Percentiles rank a stretch among this genome's conserved stretches.
phyloP scores from a whole-genome alignment of 768 basidiomycete species.

The Mycena olivaceomarginata region DNA sequence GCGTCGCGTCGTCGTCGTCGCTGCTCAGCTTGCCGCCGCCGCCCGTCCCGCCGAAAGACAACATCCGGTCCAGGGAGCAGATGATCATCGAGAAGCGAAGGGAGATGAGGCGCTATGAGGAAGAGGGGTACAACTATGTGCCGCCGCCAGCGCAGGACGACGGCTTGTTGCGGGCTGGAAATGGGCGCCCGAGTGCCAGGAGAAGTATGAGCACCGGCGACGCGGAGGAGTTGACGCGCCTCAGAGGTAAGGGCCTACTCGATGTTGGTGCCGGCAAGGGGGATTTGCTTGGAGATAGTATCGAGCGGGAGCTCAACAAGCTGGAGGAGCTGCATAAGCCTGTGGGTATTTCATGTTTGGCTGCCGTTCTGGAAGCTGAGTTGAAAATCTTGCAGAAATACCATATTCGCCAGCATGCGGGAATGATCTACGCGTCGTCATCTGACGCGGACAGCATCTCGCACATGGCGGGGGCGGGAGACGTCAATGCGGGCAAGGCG shows the following conservation, averaged over 20 bases:
- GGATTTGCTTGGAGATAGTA: conserved; percentile 79
- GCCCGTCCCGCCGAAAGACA: conserved; percentile 79
- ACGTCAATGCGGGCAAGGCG: conserved; percentile 87
- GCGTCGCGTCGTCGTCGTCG: conserved; percentile 61
- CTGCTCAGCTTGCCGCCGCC: conserved; percentile 62
- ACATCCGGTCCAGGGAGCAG: conserved; percentile 79
- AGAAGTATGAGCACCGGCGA: conserved; percentile 90
- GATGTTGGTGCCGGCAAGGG: conserved; percentile 64
- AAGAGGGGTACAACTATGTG: conserved; percentile 61
- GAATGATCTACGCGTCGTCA: conserved; percentile 88
- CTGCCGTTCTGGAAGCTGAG: conserved; percentile 21
- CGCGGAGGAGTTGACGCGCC: conserved; percentile 67
- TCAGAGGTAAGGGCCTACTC: conserved; percentile 60
- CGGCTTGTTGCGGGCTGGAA: conserved; percentile 58
- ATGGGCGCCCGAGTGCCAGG: conserved; percentile 73
- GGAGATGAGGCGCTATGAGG: conserved; percentile 74
- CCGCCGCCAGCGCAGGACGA: conserved; percentile 47
- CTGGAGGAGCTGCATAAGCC: conserved; percentile 66
- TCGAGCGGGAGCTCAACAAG: conserved; percentile 83
- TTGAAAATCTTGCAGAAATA: conserved; percentile 74
- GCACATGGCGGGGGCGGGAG: conserved; percentile 85
- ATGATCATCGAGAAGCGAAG: conserved; percentile 84
- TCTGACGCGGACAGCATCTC: conserved; percentile 83
- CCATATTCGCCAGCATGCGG: conserved; percentile 85
- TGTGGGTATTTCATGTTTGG: conserved; percentile 54